A percentile compares a stretch with the other conserved stretches of the same genome.
Evolutionary conservation across 768 basidiomycete species (phyloP).

Genomic region (Amanita jacksonii): DNA sequence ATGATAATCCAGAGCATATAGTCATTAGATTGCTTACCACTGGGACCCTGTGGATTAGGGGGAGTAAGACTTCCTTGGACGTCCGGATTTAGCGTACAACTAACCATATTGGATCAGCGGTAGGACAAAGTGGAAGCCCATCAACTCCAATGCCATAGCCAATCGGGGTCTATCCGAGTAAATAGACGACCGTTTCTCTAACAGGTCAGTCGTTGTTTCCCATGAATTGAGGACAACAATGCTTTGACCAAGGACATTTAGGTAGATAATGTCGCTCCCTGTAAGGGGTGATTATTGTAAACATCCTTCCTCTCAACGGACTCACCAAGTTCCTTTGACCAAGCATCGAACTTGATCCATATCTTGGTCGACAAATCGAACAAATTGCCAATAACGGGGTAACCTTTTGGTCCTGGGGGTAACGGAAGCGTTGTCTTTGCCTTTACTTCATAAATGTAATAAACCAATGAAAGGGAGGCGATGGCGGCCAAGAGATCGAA

Average conservation of each 20-base stretch:
- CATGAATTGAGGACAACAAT: conserved; percentile 11
- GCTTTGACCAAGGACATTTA: background rate
- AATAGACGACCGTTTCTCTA: conserved; percentile 13
- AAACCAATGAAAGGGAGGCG: too few species aligned
- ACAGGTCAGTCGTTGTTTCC: conserved; percentile 13
- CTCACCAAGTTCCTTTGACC: too few species aligned
- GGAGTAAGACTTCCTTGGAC: too few species aligned
- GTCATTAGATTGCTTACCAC: background rate
- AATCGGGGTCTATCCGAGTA: conserved; percentile 11
- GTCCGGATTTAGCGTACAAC: too few species aligned
- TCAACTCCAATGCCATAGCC: background rate
- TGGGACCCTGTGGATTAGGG: too few species aligned
- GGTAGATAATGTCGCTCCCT: background rate
- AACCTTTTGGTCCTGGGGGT: background rate
- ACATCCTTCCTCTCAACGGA: too few species aligned
- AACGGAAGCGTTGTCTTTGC: background rate
- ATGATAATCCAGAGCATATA: background rate
- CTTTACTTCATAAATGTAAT: too few species aligned
- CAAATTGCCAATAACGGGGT: too few species aligned
- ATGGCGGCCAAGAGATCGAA: too few species aligned
- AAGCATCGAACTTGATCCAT: too few species aligned
- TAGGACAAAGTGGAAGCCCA: conserved; percentile 14
- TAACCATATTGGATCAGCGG: conserved; percentile 21
- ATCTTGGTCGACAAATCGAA: background rate
- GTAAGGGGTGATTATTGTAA: background rate